Base-by-base conservation (phyloP, 495 filamentous ascomycete species). In the Penicillium egyptiacum region DNA sequence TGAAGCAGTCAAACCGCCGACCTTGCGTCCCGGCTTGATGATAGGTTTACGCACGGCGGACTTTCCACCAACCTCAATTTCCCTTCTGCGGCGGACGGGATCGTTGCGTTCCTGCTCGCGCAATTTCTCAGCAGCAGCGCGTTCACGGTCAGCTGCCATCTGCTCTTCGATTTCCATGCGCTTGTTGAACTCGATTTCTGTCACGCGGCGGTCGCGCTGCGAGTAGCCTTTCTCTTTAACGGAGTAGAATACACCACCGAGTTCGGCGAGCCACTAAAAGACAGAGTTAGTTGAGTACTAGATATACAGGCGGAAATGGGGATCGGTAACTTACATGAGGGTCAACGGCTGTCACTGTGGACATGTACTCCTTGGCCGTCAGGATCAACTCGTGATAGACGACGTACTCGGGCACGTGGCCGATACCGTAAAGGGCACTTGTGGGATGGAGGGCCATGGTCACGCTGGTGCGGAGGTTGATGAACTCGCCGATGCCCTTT, bases 331-430 rank as follows among this genome's bases (percentile, higher is more conserved):
- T 77, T 77, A 81, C 80, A 64, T 96, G 91, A 47, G 95, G 93
- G 70, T 99, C 95, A 4, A 99, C 94, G 1, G 91, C 84, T 6
- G 95, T 99, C 28, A 99, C 95, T 2, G 90, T 96, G 4, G 88
- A 93, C 93, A 99, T 98, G 77, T 98, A 99, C 74, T 98, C 95
- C 69, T 96, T 97, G 50, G 86, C 89, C 0, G 95, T 99, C 44
- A 98, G 83, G 61, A 97, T 97, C 61, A 99, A 83, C 73, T 99
- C 95, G 75, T 99, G 95, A 73, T 98, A 99, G 28, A 99, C 86
- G 54, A 99, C 92, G 64, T 97, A 97, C 65, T 98, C 93, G 1
- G 95, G 95, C 26, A 97, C 81, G 72, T 94, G 94, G 5, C 94
- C 93, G 2, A 94, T 81, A 37, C 92, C 93, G 67, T 95, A 98